Evolutionary conservation across 164 flowering plant genomes (phyloP).

Genomic region (Piper betle): DNA sequence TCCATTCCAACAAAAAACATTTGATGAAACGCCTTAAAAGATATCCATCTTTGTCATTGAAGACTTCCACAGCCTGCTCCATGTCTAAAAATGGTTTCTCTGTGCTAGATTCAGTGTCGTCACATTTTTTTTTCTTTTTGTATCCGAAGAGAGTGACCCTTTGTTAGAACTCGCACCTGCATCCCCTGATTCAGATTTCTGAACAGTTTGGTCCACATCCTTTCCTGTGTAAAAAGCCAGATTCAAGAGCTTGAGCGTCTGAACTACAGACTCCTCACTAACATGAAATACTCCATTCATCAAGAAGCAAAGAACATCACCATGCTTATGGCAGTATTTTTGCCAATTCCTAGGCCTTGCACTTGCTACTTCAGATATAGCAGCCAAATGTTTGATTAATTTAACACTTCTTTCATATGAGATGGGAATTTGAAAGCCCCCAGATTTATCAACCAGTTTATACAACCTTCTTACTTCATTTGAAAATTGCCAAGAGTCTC

Average conservation of each 20-base stretch:
- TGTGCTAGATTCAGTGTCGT: slow-evolving; percentile 57
- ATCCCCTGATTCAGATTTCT: slow-evolving; percentile 66
- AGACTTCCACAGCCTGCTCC: slow-evolving; percentile 64
- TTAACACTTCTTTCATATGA: slow-evolving; percentile 93
- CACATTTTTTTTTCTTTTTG: slow-evolving; percentile 90
- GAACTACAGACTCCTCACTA: slow-evolving; percentile 83
- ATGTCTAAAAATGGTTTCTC: slow-evolving; percentile 85
- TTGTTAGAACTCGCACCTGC: slow-evolving; percentile 46
- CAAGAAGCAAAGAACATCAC: slow-evolving; percentile 64
- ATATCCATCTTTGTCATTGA: slow-evolving; percentile 54
- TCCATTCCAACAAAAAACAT: slow-evolving; percentile 87
- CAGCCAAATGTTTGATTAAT: slow-evolving; percentile 76
- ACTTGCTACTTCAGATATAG: slow-evolving; percentile 86
- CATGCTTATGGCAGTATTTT: slow-evolving; percentile 83
- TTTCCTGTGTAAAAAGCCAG: slow-evolving; percentile 82
- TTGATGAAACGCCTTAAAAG: slow-evolving; percentile 64
- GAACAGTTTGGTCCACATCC: slow-evolving; percentile 39
- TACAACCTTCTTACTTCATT: slow-evolving; percentile 76
- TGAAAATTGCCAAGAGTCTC: slow-evolving; percentile 97
- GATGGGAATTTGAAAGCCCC: slow-evolving; percentile 67
- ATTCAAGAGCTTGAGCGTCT: slow-evolving; percentile 71
- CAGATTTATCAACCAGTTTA: slow-evolving; percentile 73
- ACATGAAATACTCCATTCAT: slow-evolving; percentile 69
- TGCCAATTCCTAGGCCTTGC: slow-evolving; percentile 99
- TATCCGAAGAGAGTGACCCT: slow-evolving; percentile 41